phyloP scores from a whole-genome alignment of 2,329 filamentous ascomycete genomes.

The Acephala macrosclerotiorum region DNA sequence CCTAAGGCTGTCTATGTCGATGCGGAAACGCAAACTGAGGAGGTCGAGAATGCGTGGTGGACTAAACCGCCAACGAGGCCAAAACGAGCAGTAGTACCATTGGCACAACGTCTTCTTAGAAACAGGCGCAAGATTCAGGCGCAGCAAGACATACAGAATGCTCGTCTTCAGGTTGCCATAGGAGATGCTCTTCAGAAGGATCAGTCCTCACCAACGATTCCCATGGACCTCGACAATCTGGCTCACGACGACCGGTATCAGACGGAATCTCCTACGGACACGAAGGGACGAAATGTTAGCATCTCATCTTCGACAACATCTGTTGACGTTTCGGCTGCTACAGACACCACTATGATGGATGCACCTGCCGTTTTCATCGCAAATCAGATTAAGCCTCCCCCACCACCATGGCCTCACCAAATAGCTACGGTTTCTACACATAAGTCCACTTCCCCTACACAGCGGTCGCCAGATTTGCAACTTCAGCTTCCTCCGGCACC shows the following conservation, averaged over 20 bases:
- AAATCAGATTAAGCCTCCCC: conserved; percentile 42
- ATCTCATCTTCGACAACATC: conserved; percentile 40
- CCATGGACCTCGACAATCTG: conserved; percentile 38
- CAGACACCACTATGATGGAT: conserved; percentile 41
- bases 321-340: conserved; percentile 30
- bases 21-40: conserved; percentile 42
- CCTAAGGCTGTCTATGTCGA: conserved; percentile 40
- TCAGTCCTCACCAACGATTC: conserved; percentile 30
- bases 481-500: conserved; percentile 66
- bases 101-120: conserved; percentile 42
- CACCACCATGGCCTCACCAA: conserved; percentile 40
- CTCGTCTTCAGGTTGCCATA: conserved; percentile 16
- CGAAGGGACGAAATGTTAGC: conserved; percentile 35
- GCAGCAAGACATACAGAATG: conserved; percentile 30
- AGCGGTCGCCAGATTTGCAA: conserved; percentile 38
- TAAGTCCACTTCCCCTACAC: conserved; percentile 16
- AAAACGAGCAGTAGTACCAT: conserved; percentile 38
- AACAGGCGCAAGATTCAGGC: conserved; percentile 37
- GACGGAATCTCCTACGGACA: conserved; percentile 35
- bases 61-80: conserved; percentile 30
- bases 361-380: conserved; percentile 30
- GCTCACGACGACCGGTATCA: conserved; percentile 27
- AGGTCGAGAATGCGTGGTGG: conserved; percentile 44
- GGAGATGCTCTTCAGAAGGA: conserved; percentile 24
- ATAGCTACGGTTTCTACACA: conserved; percentile 14